phyloP scores from a whole-genome alignment of 306 rosid species.

The Cicer yamashitae region DNA sequence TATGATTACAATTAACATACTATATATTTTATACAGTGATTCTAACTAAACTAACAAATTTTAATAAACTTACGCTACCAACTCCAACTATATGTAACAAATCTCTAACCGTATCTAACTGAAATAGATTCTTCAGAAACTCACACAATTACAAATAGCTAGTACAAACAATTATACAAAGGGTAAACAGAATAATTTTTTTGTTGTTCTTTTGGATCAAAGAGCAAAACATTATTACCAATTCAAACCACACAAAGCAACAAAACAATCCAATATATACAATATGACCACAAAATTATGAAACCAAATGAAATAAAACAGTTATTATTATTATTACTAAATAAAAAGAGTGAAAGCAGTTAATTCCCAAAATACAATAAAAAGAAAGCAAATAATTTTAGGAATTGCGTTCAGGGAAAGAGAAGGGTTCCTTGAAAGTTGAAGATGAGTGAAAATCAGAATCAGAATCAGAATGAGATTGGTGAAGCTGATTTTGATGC shows the following conservation, averaged over 20 bases:
- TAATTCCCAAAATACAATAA: neutral
- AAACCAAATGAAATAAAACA: neutral
- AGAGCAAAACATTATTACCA: slow-evolving; percentile 11
- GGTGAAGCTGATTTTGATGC: slow-evolving; percentile 43
- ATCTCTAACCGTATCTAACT: no score
- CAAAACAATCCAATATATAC: neutral
- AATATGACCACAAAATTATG: neutral
- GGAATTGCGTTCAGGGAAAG: slow-evolving; percentile 50
- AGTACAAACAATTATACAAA: neutral
- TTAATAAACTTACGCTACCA: no score
- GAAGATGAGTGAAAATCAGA: slow-evolving; percentile 45
- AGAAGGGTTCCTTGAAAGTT: slow-evolving; percentile 43
- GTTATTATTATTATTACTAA: neutral
- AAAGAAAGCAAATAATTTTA: slow-evolving; percentile 33
- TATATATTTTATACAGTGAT: no score
- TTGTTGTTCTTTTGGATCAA: neutral
- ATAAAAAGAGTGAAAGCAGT: neutral
- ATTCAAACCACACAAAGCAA: neutral
- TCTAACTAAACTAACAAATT: no score
- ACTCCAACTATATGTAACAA: no score
- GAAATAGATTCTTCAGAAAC: no score
- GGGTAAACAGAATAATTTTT: neutral
- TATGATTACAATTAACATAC: no score
- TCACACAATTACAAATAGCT: neutral
- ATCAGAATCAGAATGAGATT: slow-evolving; percentile 44